A percentile compares a stretch with the other conserved stretches of the same genome.
These are phyloP conservation scores for Huntiella abstrusa DNA, from an alignment of 2,329 filamentous ascomycete genomes.

Conservation along the genomic window DNA sequence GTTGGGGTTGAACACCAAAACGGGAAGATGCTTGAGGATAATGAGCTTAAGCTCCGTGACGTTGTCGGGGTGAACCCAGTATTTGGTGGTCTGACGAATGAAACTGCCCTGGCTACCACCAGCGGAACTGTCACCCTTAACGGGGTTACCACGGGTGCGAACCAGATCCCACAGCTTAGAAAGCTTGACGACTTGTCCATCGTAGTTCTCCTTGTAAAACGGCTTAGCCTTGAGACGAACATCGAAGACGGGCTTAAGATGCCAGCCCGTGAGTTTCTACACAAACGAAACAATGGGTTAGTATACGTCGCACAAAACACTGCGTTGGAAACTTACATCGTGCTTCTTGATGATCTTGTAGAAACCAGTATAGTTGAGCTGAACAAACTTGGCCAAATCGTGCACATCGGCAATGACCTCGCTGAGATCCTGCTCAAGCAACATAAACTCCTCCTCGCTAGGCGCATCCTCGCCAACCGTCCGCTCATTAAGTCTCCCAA, in stretches of 20 bases:
- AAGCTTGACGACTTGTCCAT: slow-evolving; percentile 83
- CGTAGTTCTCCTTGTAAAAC: slow-evolving; percentile 98
- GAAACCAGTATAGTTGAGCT: slow-evolving; percentile 96
- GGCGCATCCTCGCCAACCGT: slow-evolving; percentile 37
- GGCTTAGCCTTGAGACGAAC: slow-evolving; percentile 86
- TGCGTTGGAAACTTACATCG: slow-evolving; percentile 40
- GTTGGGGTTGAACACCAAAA: slow-evolving; percentile 90
- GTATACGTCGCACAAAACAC: slow-evolving; percentile 4
- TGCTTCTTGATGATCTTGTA: slow-evolving; percentile 99
- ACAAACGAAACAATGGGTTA: slow-evolving; percentile 12
- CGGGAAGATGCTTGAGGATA: slow-evolving; percentile 89
- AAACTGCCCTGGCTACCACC: slow-evolving; percentile 91
- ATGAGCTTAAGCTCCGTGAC: slow-evolving; percentile 97
- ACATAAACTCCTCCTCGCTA: slow-evolving; percentile 79
- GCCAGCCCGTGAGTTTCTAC: slow-evolving; percentile 86
- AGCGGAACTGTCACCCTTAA: slow-evolving; percentile 78
- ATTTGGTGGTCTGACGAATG: slow-evolving; percentile 92
- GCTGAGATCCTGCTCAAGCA: slow-evolving; percentile 85
- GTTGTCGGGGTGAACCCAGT: slow-evolving; percentile 98
- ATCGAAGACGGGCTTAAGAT: slow-evolving; percentile 89
- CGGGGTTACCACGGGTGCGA: slow-evolving; percentile 76
- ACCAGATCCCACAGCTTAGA: slow-evolving; percentile 92
- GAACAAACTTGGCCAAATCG: slow-evolving; percentile 93
- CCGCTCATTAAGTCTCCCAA: slow-evolving; percentile 50
- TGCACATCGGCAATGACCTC: slow-evolving; percentile 98